A percentile compares a stretch with the other conserved stretches of the same genome.
Evolutionary conservation across 495 filamentous ascomycete genomes (phyloP).

Genomic region (Baudoinia panamericana): DNA sequence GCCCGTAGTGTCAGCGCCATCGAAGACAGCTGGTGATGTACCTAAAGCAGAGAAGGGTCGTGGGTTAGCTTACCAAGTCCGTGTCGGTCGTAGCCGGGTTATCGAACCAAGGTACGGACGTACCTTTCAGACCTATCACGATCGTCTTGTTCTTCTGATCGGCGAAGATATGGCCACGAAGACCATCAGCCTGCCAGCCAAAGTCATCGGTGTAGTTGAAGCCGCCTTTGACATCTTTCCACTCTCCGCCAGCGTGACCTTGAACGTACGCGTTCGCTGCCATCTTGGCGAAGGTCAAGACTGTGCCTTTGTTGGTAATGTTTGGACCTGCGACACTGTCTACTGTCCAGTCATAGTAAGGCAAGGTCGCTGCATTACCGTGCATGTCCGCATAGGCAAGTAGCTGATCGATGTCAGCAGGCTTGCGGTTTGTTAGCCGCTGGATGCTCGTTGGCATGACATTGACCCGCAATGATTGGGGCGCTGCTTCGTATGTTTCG

Average conservation of each 20-base stretch:
- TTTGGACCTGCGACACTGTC: constrained; percentile 71
- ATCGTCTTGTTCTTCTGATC: constrained; percentile 76
- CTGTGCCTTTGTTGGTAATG: constrained; percentile 70
- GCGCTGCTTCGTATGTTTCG: constrained; percentile 32
- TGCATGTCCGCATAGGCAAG: constrained; percentile 51
- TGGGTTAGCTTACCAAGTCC: constrained; percentile 85
- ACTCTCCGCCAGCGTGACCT: constrained; percentile 55
- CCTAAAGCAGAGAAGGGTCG: constrained; percentile 37
- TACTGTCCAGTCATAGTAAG: constrained; percentile 64
- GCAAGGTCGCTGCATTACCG: constrained; percentile 46
- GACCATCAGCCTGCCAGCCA: constrained; percentile 80
- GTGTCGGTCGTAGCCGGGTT: constrained; percentile 46
- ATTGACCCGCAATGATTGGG: constrained; percentile 36
- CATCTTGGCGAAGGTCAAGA: constrained; percentile 74
- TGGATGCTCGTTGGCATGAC: constrained; percentile 57
- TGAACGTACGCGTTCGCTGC: constrained; percentile 78
- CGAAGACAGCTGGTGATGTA: constrained; percentile 65
- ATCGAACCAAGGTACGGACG: constrained; percentile 71
- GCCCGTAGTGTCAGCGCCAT: constrained; percentile 86
- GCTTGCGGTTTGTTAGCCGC: constrained; percentile 65
- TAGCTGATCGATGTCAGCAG: constrained; percentile 60
- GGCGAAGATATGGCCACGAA: constrained; percentile 84
- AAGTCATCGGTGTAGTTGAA: constrained; percentile 78
- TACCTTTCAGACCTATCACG: constrained; percentile 70
- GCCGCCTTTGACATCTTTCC: constrained; percentile 64